Evolutionary conservation across 2,329 filamentous ascomycete species (phyloP).

Genomic region (Saccharata proteae): DNA sequence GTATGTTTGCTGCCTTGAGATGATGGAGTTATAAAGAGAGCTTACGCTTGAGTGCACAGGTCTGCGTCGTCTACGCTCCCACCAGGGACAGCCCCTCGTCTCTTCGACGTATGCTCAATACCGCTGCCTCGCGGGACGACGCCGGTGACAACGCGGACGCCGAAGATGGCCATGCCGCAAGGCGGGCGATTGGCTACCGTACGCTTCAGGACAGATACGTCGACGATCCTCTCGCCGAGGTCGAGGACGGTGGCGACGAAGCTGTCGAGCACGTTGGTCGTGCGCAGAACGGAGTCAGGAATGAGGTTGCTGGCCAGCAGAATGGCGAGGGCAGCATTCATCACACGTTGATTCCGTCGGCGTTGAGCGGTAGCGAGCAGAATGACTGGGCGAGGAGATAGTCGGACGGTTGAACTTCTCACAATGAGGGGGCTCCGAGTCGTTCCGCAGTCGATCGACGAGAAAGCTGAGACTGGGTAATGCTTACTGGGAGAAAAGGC

Average conservation of each 20-base stretch:
- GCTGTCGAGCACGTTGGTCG: neutral
- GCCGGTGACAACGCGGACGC: neutral
- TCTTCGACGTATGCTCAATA: neutral
- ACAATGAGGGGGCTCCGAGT: no score
- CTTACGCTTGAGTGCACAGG: no score
- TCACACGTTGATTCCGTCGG: slow-evolving; percentile 3
- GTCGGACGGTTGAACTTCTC: no score
- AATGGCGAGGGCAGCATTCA: slow-evolving; percentile 4
- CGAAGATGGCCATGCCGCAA: slow-evolving; percentile 1
- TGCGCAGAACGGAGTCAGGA: slow-evolving; percentile 5
- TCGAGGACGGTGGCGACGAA: neutral
- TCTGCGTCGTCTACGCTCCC: neutral
- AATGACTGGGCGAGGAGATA: slow-evolving; percentile 3
- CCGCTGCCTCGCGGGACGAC: neutral
- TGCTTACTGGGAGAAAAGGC: no score
- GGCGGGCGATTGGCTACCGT: no score
- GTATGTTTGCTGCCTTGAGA: slow-evolving; percentile 23
- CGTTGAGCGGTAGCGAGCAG: neutral
- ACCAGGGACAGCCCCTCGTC: neutral
- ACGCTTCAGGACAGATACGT: neutral
- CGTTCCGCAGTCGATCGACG: no score
- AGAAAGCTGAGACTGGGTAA: no score
- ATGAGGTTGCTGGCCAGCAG: slow-evolving; percentile 1
- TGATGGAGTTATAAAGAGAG: no score
- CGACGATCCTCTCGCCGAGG: neutral